Evolutionary conservation across 176 grass and related monocot genomes (phyloP).

Genomic region (Hsuehochloa calcarea): DNA sequence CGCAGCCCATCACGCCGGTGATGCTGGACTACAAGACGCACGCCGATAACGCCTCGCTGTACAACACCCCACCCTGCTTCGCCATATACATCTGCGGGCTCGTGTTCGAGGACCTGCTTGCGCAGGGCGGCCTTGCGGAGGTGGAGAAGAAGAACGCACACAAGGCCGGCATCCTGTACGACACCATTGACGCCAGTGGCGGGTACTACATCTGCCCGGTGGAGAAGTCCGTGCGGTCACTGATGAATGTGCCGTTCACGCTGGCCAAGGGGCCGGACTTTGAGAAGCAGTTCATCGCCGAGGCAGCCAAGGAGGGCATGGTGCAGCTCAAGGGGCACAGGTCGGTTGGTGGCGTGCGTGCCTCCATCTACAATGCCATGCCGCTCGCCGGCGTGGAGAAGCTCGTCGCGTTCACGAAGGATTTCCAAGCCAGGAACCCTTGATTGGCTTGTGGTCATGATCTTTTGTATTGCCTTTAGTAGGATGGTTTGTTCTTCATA

Average conservation of each 20-base stretch:
- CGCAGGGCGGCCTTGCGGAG: constrained; percentile 74
- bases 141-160: constrained; percentile 83
- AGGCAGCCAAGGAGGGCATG: constrained; percentile 92
- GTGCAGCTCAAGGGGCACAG: constrained; percentile 98
- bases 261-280: constrained; percentile 60
- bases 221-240: constrained; percentile 76
- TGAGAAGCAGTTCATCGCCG: constrained; percentile 92
- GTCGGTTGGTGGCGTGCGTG: constrained; percentile 78
- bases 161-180: constrained; percentile 79
- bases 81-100: constrained; percentile 88
- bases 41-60: constrained; percentile 81
- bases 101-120: constrained; percentile 87
- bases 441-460: constrained; percentile 26
- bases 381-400: constrained; percentile 81
- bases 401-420: constrained; percentile 94
- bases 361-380: constrained; percentile 99
- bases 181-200: constrained; percentile 76
- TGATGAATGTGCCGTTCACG: constrained; percentile 94
- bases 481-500: constrained; percentile 22
- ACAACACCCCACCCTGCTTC: constrained; percentile 97
- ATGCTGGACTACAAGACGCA: constrained; percentile 98
- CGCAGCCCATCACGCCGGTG: constrained; percentile 81
- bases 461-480: constrained; percentile 21
- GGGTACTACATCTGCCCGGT: constrained; percentile 87
- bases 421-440: constrained; percentile 93